Conservation (phyloP, 306 rosid genomes). For the Quercus variabilis region DNA sequence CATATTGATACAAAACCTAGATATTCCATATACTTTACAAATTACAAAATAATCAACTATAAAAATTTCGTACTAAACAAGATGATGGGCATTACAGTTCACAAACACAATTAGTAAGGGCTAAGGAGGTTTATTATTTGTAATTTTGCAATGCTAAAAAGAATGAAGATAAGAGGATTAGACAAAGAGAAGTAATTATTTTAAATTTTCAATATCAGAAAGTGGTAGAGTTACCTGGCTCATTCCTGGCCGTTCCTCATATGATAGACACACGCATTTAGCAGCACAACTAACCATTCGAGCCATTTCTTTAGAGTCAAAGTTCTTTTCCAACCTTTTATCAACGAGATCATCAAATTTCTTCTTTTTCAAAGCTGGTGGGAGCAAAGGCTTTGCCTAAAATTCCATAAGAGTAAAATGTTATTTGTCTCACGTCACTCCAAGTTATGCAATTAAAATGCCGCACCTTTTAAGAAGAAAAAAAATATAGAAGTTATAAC, state of each 20-base stretch:
- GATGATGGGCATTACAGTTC: not conserved
- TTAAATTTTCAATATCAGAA: not conserved
- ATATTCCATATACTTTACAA: not conserved
- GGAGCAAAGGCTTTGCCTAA: conserved; percentile 70
- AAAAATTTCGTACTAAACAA: not conserved
- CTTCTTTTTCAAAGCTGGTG: conserved; percentile 40
- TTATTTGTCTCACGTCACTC: not conserved
- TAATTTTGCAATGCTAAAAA: not conserved
- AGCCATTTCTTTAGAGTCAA: conserved; percentile 37
- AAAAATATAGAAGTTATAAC: not conserved
- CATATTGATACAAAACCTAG: not conserved
- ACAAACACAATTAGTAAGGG: conserved; percentile 2
- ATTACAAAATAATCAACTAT: not conserved
- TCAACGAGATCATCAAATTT: conserved; percentile 46
- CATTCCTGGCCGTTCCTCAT: conserved; percentile 52
- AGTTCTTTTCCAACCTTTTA: conserved; percentile 40
- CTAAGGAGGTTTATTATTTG: not conserved
- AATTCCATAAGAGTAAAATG: conserved; percentile 10
- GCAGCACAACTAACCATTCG: conserved; percentile 55
- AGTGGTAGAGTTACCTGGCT: conserved; percentile 46
- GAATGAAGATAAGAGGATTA: not conserved
- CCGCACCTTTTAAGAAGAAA: not conserved
- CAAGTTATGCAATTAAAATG: not conserved
- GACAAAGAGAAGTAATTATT: not conserved
- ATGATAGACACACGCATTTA: conserved; percentile 49